Conservation (phyloP, 306 rosid species). For the Quercus gilva region DNA sequence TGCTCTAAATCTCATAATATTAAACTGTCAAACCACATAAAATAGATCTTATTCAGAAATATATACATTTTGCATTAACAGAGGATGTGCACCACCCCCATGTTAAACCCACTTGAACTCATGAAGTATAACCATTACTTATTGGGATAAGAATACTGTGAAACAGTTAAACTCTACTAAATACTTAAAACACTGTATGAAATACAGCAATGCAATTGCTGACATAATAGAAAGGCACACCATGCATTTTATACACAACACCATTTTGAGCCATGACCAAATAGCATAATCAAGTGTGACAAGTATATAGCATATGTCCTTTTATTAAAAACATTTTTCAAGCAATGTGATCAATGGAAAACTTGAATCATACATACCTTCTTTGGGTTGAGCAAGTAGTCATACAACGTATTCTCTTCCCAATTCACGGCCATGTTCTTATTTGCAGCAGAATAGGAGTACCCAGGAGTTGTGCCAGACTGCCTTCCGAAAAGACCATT, state of each 20-base stretch:
- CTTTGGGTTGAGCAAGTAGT: slow-evolving; percentile 88
- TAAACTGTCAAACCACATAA: not conserved
- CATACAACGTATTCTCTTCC: slow-evolving; percentile 84
- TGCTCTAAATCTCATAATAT: not conserved
- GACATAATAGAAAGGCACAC: not conserved
- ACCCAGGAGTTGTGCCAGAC: slow-evolving; percentile 86
- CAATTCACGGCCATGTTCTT: slow-evolving; percentile 86
- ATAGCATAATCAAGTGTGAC: not conserved
- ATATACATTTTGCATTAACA: not conserved
- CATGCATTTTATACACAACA: not conserved
- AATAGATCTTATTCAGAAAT: not conserved
- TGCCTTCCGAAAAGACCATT: slow-evolving; percentile 92
- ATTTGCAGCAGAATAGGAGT: slow-evolving; percentile 89
- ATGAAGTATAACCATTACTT: not conserved
- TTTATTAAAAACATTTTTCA: not conserved
- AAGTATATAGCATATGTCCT: not conserved
- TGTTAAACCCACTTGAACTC: not conserved
- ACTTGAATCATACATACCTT: slow-evolving; percentile 44
- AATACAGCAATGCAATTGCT: not conserved
- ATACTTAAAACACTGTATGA: not conserved
- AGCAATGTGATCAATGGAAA: not conserved
- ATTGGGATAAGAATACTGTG: not conserved
- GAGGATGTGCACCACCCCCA: not conserved
- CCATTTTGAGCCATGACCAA: not conserved
- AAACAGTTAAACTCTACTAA: not conserved